phyloP scores from a whole-genome alignment of 768 basidiomycete genomes.

The Pholiota molesta region DNA sequence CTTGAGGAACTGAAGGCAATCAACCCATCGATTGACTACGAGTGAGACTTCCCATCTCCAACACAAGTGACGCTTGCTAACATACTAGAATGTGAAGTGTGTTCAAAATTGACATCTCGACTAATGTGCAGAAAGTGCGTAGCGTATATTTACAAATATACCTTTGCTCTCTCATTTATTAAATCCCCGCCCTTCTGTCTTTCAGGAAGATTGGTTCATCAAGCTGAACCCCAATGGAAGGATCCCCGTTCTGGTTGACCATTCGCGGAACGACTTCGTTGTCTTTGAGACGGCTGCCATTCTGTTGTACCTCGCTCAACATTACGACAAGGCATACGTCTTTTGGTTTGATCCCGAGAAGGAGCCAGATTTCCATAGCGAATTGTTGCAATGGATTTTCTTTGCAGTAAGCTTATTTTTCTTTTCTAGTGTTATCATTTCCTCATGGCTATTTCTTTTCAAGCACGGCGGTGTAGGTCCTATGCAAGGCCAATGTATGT shows the following conservation, averaged over 20 bases:
- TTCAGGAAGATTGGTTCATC: conserved; percentile 71
- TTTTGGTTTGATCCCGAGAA: conserved; percentile 63
- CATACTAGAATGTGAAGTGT: conserved; percentile 34
- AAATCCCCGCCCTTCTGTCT: background rate
- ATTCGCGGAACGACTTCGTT: conserved; percentile 57
- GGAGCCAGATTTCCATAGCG: conserved; percentile 64
- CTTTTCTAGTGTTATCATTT: background rate
- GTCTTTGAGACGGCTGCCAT: conserved; percentile 86
- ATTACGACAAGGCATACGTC: conserved; percentile 76
- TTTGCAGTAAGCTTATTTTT: conserved; percentile 55
- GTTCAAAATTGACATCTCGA: conserved; percentile 56
- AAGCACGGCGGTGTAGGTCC: conserved; percentile 84
- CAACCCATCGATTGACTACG: conserved; percentile 54
- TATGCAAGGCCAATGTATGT: conserved; percentile 76
- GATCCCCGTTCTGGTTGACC: conserved; percentile 71
- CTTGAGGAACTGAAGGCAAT: conserved; percentile 66
- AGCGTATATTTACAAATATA: background rate
- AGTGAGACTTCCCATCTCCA: conserved; percentile 34
- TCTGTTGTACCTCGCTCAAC: conserved; percentile 77
- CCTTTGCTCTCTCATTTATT: background rate
- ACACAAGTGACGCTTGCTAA: background rate
- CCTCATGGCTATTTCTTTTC: conserved; percentile 1
- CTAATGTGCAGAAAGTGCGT: conserved; percentile 73
- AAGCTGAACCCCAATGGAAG: conserved; percentile 73
- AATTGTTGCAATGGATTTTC: conserved; percentile 86